Base-by-base conservation (phyloP, 257 asterid genomes). In the Verbascum thapsus region DNA sequence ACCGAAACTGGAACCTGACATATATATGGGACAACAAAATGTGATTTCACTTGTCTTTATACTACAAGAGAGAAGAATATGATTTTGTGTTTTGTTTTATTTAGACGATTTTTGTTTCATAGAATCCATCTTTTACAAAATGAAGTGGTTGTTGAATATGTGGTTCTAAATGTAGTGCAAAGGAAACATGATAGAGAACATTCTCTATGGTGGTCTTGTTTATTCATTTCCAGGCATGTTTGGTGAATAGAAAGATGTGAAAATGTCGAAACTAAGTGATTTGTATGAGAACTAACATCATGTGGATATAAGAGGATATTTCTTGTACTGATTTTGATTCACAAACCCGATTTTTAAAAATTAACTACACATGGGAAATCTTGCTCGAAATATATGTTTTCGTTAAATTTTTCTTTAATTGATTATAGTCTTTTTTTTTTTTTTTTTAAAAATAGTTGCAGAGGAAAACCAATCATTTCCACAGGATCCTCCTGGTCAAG, bases 391-490 rank as follows among this genome's bases (percentile, higher is more conserved):
- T 6, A 61, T 13, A 3, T 23, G 55, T 30, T 61, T 2, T 34
- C 8, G 16, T 57, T 12, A 7, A 3, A 17, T 7, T 19, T 41
- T 53, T 8, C 8, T 66, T 38, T 7, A n/a, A n/a, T n/a, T n/a
- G n/a, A n/a, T 32, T 54, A 10, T 53, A 22, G 15, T 34, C 37
- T 53, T 10, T 56, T 0, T 44, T 30, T n/a, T 44, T 64, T 10
- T 30, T 35, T 15, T 42, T 58, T 41, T 2, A 60, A 45, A 67
- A 77, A 79, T 75, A 60, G 83, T 85, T 57, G 96, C 76, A 76
- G 71, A 79, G 84, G 87, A 84, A 75, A 66, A 76, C 64, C 82
- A 71, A 63, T 75, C 91, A 26, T 66, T 73, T 61, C 72, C 84
- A 51, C 83, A 53, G 39, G 78, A 76, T 38, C 68, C 80, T 59